Evolutionary conservation across 140 eudicot species (phyloP).

Genomic region (Cichorium intybus): DNA sequence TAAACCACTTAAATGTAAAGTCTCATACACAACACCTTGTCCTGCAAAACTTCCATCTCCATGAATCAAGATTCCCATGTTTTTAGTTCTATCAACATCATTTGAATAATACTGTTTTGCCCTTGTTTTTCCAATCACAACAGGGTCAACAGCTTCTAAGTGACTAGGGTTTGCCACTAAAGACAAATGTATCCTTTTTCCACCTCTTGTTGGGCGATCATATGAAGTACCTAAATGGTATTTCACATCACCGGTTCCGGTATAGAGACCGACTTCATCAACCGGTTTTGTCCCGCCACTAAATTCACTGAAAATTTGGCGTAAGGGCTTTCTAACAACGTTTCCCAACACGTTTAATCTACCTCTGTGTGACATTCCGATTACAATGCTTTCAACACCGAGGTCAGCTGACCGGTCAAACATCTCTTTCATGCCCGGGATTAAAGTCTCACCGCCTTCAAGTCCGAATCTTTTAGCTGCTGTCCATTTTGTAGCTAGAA

Average conservation of each 20-base stretch:
- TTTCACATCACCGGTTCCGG: conserved; percentile 95
- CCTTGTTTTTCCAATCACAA: conserved; percentile 89
- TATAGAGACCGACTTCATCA: conserved; percentile 87
- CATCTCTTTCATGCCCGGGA: conserved; percentile 99
- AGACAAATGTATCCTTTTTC: conserved; percentile 82
- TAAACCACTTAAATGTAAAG: conserved; percentile 88
- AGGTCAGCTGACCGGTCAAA: conserved; percentile 92
- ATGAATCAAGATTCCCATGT: conserved; percentile 79
- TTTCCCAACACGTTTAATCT: conserved; percentile 42
- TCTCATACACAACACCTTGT: conserved; percentile 93
- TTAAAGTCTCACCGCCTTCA: conserved; percentile 92
- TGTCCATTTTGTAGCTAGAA: conserved; percentile 94
- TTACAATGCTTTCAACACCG: conserved; percentile 80
- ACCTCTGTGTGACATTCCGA: conserved; percentile 50
- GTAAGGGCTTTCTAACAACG: conserved; percentile 38
- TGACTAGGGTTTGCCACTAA: conserved; percentile 96
- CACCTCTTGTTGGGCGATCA: conserved; percentile 96
- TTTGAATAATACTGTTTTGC: conserved; percentile 88
- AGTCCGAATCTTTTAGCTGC: conserved; percentile 96
- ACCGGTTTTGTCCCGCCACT: conserved; percentile 86
- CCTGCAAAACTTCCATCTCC: conserved; percentile 98
- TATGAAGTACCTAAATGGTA: conserved; percentile 95
- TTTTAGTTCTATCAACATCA: conserved; percentile 75
- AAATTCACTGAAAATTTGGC: conserved; percentile 50
- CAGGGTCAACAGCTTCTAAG: conserved; percentile 96